These are phyloP conservation scores for Thielaviopsis punctulata DNA, from an alignment of 2,329 filamentous ascomycete species.

Conservation along the genomic window DNA sequence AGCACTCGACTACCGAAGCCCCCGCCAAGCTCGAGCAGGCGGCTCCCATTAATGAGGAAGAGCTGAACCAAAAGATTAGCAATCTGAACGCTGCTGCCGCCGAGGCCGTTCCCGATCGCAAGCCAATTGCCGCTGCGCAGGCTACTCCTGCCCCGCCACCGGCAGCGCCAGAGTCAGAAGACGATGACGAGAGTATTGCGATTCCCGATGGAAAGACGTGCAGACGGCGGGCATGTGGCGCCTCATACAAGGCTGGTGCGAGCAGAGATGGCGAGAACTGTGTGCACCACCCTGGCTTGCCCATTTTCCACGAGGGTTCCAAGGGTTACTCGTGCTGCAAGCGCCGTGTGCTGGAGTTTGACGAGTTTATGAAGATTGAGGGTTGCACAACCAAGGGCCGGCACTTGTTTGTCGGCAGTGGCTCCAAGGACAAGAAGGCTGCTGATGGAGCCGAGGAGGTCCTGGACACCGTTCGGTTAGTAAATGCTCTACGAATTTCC, in stretches of 20 bases:
- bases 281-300: conserved; percentile 72
- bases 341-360: conserved; percentile 83
- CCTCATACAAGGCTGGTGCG: conserved; percentile 42
- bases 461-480: conserved; percentile 59
- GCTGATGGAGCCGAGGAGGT: conserved; percentile 47
- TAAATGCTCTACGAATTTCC: conserved; percentile 1
- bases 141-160: conserved; percentile 35
- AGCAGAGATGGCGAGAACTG: conserved; percentile 58
- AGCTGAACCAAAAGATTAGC: conserved; percentile 30
- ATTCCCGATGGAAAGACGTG: conserved; percentile 63
- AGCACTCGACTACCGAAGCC: conserved; percentile 72
- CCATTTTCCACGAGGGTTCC: conserved; percentile 94
- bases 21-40: conserved; percentile 46
- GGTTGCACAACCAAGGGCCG: conserved; percentile 69
- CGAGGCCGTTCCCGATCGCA: conserved; percentile 24
- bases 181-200: conserved; percentile 60
- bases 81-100: conserved; percentile 31
- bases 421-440: conserved; percentile 39
- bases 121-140: conserved; percentile 24
- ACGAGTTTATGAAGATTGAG: conserved; percentile 91
- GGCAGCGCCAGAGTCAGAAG: conserved; percentile 60
- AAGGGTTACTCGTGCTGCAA: conserved; percentile 98
- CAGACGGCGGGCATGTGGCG: conserved; percentile 58
- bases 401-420: conserved; percentile 73
- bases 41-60: conserved; percentile 25